Percentiles rank a stretch among this genome's conserved stretches.
Conservation (phyloP, 768 basidiomycete genomes). For the Clavaria fumosa region DNA sequence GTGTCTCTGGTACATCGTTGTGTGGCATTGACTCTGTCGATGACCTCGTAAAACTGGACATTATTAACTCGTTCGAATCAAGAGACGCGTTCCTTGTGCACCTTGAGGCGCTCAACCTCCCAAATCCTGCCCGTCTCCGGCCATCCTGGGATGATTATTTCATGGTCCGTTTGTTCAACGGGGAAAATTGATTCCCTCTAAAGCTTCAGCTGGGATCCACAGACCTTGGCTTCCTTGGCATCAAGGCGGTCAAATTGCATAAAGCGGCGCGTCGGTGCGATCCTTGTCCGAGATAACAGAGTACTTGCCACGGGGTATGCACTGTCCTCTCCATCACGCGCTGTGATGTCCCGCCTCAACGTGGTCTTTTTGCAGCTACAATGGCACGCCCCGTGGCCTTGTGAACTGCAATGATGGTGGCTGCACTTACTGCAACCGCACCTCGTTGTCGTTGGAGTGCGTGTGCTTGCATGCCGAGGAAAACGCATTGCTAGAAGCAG, state of each 20-base stretch:
- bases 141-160: constrained; percentile 96
- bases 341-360: neutral
- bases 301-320: constrained; percentile 65
- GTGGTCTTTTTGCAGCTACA: constrained; percentile 45
- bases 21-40: constrained; percentile 20
- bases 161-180: constrained; percentile 44
- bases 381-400: constrained; percentile 87
- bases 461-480: constrained; percentile 96
- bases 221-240: constrained; percentile 84
- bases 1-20: constrained; percentile 15
- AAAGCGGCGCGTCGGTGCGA: constrained; percentile 92
- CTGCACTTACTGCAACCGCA: constrained; percentile 64
- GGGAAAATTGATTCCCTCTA: neutral
- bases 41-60: constrained; percentile 42
- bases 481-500: constrained; percentile 90
- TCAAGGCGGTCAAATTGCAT: constrained; percentile 89
- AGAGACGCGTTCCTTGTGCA: constrained; percentile 40
- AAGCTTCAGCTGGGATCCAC: neutral
- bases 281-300: constrained; percentile 74
- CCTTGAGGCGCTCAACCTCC: constrained; percentile 52
- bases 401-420: constrained; percentile 88
- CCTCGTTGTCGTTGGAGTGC: constrained; percentile 52
- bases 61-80: constrained; percentile 49
- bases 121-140: constrained; percentile 59
- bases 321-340: neutral